Percentiles rank a stretch among this genome's conserved stretches.
phyloP scores from a whole-genome alignment of 768 basidiomycete genomes.

The Rhizopogon rudus region DNA sequence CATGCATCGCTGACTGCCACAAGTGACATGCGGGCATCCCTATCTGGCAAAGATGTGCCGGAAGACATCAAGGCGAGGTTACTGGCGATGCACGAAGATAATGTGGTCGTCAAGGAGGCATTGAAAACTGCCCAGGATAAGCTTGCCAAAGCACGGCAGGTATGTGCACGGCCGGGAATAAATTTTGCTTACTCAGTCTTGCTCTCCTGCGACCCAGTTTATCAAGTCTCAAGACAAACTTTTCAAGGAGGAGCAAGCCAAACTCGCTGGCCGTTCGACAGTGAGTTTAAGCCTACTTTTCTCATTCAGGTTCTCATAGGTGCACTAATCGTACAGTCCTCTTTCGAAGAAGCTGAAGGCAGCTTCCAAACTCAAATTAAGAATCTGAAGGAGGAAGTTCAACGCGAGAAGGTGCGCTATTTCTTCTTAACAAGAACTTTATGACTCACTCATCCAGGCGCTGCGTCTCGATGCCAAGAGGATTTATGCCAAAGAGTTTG shows the following conservation, averaged over 20 bases:
- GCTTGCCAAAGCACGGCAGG: slow-evolving; percentile 72
- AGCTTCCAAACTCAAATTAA: slow-evolving; percentile 62
- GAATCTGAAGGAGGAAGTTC: slow-evolving; percentile 59
- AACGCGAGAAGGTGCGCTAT: slow-evolving; percentile 45
- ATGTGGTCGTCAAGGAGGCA: slow-evolving; percentile 63
- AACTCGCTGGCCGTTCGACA: slow-evolving; percentile 39
- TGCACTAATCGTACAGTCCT: slow-evolving; percentile 28
- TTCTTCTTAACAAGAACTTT: neutral
- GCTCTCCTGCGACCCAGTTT: slow-evolving; percentile 48
- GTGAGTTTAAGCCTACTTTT: slow-evolving; percentile 29
- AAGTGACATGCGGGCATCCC: slow-evolving; percentile 72
- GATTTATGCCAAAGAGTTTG: slow-evolving; percentile 72
- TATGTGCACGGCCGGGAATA: slow-evolving; percentile 24
- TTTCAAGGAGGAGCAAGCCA: slow-evolving; percentile 76
- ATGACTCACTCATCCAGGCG: slow-evolving; percentile 30
- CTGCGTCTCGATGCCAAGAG: slow-evolving; percentile 48
- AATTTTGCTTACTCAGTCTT: neutral
- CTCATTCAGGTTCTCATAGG: slow-evolving; percentile 6
- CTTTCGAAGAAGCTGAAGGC: slow-evolving; percentile 70
- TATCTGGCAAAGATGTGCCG: slow-evolving; percentile 76
- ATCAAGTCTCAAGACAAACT: slow-evolving; percentile 90
- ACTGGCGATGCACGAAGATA: slow-evolving; percentile 74
- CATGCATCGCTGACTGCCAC: neutral
- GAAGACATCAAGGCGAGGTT: slow-evolving; percentile 78
- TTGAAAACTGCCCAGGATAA: slow-evolving; percentile 71